Evolutionary conservation across 2,329 filamentous ascomycete species (phyloP), one percentile per base, ranked within the genome.

Genomic region (Trichoderma sp.): DNA sequence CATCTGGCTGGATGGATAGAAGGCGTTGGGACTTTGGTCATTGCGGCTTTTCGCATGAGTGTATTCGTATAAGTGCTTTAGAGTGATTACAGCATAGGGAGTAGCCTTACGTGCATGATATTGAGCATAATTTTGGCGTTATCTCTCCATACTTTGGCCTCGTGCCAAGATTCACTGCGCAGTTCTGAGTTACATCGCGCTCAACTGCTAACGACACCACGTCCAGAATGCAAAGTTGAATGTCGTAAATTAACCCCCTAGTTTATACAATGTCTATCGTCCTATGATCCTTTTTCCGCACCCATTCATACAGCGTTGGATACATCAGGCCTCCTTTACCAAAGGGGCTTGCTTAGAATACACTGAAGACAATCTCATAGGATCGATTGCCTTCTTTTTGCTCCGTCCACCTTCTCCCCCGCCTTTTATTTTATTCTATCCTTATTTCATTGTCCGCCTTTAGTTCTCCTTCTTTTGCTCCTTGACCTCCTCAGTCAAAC

Each of bases 401-500:
- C 43, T 59, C 23, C 30, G 11, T 63, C 28, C 28, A 15, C 30
- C 13, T 65, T 36, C 26, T 59, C 13, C 20, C 43, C 26, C 43
- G 23, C 3, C 43, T 47, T 30, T 13, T 30, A 23, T 64, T 30
- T 9, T 36, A 15, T 64, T 64, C 66, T 63, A 58, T 71, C 57
- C 6, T 66, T 13, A 23, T 17, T 59, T 32, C 15, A 28, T 61
- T 28, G 12, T 28, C 32, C 11, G 63, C 72, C 70, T 64, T 70
- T 59, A 59, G 28, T 59, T 73, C 57, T 73, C 67, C 71, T 76
- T 70, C 57, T 75, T 71, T 20, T 75, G 64, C 3, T 74, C 74
- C 6, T 77, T 78, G 7, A 78, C 79, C 70, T 81, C 79, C n/a
- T 78, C 74, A 74, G 73, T 76, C 72, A 74, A 73, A 26, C 65